Percentiles rank a stretch among this genome's conserved stretches.
Conservation (phyloP, 73 alveolate genomes). For the Uronychia setigera region DNA sequence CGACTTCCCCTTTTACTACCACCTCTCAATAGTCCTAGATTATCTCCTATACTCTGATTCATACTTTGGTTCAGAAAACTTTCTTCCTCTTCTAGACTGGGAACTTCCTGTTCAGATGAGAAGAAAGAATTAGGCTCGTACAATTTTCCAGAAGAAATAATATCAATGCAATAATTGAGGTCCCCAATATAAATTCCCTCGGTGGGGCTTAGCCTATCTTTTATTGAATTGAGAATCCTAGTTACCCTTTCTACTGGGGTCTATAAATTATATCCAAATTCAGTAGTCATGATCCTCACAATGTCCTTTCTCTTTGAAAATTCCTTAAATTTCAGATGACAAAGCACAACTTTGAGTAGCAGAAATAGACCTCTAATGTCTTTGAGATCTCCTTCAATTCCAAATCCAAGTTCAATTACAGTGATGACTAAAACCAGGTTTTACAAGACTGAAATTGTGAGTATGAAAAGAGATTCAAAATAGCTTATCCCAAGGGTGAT, state of each 20-base stretch:
- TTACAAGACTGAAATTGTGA: background rate
- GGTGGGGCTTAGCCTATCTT: background rate
- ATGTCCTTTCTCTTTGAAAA: background rate
- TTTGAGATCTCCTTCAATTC: too few relatives aligned
- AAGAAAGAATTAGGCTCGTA: background rate
- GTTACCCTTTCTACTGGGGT: background rate
- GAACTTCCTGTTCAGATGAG: background rate
- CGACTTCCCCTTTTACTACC: too few relatives aligned
- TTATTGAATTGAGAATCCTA: background rate
- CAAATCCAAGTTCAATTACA: too few relatives aligned
- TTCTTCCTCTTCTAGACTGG: background rate
- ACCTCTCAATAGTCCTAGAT: too few relatives aligned
- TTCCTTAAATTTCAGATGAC: background rate
- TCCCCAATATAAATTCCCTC: background rate
- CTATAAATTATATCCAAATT: background rate
- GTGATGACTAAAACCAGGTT: background rate
- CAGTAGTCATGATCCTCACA: background rate
- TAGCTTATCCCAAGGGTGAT: background rate
- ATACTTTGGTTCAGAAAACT: background rate
- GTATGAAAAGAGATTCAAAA: background rate
- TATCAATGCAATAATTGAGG: conserved; percentile 1
- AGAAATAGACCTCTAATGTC: too few relatives aligned
- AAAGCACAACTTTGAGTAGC: background rate
- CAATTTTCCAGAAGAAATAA: background rate
- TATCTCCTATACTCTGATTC: too few relatives aligned